These are phyloP conservation scores for Cytospora schulzeri DNA, from an alignment of 2,329 filamentous ascomycete species.

Conservation along the genomic window DNA sequence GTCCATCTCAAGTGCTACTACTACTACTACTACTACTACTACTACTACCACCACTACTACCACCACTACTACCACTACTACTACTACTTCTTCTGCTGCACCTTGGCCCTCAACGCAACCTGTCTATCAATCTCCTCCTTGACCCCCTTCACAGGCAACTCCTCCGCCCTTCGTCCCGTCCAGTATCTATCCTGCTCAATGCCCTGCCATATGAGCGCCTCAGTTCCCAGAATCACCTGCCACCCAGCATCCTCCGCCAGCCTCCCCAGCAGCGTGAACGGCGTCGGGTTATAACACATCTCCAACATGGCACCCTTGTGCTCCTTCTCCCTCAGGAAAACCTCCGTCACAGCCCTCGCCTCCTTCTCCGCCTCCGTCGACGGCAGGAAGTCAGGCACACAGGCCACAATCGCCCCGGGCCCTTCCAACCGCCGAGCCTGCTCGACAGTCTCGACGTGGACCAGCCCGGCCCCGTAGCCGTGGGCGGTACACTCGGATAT, in stretches of 20 bases:
- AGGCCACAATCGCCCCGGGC: constrained; percentile 70
- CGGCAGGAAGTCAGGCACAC: constrained; percentile 77
- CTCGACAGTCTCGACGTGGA: constrained; percentile 62
- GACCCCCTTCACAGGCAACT: constrained; percentile 62
- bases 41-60: constrained; percentile 1
- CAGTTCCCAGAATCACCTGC: constrained; percentile 75
- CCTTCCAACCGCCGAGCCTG: constrained; percentile 60
- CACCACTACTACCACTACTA: constrained; percentile 15
- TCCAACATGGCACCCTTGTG: constrained; percentile 72
- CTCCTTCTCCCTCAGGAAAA: constrained; percentile 45
- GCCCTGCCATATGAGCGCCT: constrained; percentile 77
- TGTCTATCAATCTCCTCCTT: constrained; percentile 51
- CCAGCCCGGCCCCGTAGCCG: constrained; percentile 61
- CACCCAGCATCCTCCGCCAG: constrained; percentile 65
- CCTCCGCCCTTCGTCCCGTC: constrained; percentile 62
- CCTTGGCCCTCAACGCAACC: constrained; percentile 30
- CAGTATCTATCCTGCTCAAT: constrained; percentile 68
- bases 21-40: no score
- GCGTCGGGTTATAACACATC: constrained; percentile 81
- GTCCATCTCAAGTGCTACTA: no score
- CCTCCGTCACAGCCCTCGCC: constrained; percentile 58
- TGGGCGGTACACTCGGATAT: constrained; percentile 62
- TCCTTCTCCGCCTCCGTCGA: constrained; percentile 62
- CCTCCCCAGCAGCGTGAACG: constrained; percentile 67
- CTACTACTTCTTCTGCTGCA: constrained; percentile 25